Conservation (phyloP, 306 rosid genomes). For the Malus sylvestris region DNA sequence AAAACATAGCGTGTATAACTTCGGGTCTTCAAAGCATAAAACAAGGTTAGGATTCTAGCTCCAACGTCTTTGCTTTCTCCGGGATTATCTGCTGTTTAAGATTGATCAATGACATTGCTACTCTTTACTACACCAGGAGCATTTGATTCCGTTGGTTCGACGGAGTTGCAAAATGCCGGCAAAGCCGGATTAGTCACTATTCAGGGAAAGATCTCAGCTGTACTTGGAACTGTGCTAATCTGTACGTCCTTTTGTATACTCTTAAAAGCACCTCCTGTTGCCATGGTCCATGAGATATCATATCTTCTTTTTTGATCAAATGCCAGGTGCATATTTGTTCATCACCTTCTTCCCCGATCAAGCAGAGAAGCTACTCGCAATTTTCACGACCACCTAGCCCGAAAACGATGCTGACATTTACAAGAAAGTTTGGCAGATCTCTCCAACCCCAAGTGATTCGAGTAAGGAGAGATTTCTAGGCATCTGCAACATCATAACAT, state of each 20-base stretch:
- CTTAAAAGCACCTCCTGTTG: fast-evolving
- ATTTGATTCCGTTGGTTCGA: constrained; percentile 72
- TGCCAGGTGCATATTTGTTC: constrained; percentile 76
- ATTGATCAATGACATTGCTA: not conserved
- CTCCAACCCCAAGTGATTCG: too few species aligned
- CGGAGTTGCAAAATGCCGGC: constrained; percentile 82
- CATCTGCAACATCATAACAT: too few species aligned
- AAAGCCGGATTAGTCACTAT: constrained; percentile 81
- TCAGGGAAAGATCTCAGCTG: constrained; percentile 88
- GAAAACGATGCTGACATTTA: not conserved
- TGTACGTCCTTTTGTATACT: constrained; percentile 41
- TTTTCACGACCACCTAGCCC: constrained; percentile 45
- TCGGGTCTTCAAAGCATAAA: constrained; percentile 82
- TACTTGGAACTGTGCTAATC: constrained; percentile 79
- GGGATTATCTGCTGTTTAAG: not conserved
- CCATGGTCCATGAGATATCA: not conserved
- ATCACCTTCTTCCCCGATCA: constrained; percentile 92
- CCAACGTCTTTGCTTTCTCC: not conserved
- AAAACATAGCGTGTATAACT: constrained; percentile 65
- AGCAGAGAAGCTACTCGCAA: constrained; percentile 76
- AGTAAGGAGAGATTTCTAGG: too few species aligned
- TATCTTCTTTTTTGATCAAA: not conserved
- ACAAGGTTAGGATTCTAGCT: constrained; percentile 44
- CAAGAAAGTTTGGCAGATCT: too few species aligned
- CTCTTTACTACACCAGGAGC: constrained; percentile 36